These are phyloP conservation scores for Glycine soja DNA, from an alignment of 306 rosid genomes.

Conservation along the genomic window DNA sequence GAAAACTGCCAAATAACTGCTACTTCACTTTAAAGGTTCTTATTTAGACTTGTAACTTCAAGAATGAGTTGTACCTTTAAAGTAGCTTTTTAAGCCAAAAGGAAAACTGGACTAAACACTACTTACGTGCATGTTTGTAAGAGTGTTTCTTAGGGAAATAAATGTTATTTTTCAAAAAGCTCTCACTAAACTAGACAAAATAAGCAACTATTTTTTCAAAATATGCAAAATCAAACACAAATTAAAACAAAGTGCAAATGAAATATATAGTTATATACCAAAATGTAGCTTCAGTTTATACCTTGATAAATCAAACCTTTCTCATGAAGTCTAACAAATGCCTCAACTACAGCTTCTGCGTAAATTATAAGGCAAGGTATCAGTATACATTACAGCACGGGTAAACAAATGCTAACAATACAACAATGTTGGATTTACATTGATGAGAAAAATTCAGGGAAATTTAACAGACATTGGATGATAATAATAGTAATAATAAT, in stretches of 20 bases:
- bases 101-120: too few relatives aligned
- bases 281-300: slow-evolving; percentile 47
- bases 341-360: slow-evolving; percentile 95
- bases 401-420: slow-evolving; percentile 29
- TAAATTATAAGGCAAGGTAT: slow-evolving; percentile 49
- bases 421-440: slow-evolving; percentile 3
- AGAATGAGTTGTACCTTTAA: too few relatives aligned
- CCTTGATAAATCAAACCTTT: slow-evolving; percentile 98
- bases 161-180: neutral
- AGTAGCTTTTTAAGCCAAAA: too few relatives aligned
- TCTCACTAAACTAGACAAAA: neutral
- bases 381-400: slow-evolving; percentile 44
- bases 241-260: too few relatives aligned
- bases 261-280: slow-evolving; percentile 33
- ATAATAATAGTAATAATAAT: too few relatives aligned
- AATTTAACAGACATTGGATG: neutral
- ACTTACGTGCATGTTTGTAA: too few relatives aligned
- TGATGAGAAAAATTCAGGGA: slow-evolving; percentile 31
- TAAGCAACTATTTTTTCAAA: neutral
- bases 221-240: neutral
- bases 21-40: too few relatives aligned
- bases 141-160: neutral
- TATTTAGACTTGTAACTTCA: too few relatives aligned
- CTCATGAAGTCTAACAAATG: slow-evolving; percentile 94
- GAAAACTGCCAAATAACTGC: too few relatives aligned